Evolutionary conservation across 2,329 filamentous ascomycete species (phyloP).

Genomic region (Fusarium musae): DNA sequence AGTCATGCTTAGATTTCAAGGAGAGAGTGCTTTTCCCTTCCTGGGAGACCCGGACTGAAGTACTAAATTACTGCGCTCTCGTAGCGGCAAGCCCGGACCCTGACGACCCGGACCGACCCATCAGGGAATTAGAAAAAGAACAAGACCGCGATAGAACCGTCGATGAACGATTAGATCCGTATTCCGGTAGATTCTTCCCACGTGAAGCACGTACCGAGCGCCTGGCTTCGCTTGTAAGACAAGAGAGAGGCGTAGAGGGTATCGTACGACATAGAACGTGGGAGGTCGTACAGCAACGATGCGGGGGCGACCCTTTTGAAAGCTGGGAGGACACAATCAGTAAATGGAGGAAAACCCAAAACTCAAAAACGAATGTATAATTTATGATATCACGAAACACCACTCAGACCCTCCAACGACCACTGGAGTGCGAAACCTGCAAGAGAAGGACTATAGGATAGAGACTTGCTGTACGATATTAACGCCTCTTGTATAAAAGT

Average conservation of each 20-base stretch:
- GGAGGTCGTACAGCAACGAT: slow-evolving; percentile 80
- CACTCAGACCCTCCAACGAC: background rate
- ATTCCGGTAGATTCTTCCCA: slow-evolving; percentile 84
- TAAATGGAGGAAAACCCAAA: slow-evolving; percentile 64
- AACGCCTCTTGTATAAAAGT: background rate
- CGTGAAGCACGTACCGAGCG: slow-evolving; percentile 83
- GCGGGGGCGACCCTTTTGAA: slow-evolving; percentile 66
- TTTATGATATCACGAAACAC: background rate
- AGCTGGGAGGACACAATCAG: slow-evolving; percentile 74
- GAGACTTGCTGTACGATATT: background rate
- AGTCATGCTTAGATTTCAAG: slow-evolving; percentile 72
- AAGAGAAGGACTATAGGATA: background rate
- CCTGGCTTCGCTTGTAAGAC: slow-evolving; percentile 77
- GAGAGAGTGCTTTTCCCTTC: slow-evolving; percentile 48
- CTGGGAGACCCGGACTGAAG: background rate
- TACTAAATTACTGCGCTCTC: background rate
- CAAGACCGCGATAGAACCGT: slow-evolving; percentile 65
- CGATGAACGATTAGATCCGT: slow-evolving; percentile 91
- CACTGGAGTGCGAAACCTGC: slow-evolving; percentile 24
- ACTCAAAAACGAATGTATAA: slow-evolving; percentile 14
- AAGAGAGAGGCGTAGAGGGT: slow-evolving; percentile 79
- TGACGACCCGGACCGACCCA: background rate
- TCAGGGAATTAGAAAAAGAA: background rate
- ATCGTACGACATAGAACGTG: slow-evolving; percentile 87
- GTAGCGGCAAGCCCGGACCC: background rate